phyloP scores from a whole-genome alignment of 495 filamentous ascomycete species.

The Umbilicaria muhlenbergii region DNA sequence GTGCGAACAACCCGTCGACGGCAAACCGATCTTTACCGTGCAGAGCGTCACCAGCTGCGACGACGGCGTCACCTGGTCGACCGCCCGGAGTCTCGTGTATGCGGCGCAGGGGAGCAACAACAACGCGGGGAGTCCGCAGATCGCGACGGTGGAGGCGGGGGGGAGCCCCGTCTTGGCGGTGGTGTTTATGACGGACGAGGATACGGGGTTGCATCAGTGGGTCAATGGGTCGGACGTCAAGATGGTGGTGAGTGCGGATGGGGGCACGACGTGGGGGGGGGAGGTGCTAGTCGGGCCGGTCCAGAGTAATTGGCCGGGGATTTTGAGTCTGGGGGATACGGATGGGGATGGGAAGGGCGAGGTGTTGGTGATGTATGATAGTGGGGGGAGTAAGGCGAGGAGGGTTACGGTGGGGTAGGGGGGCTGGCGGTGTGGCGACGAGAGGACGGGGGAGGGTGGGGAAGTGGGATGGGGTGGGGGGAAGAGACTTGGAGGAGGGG shows the following conservation, averaged over 20 bases:
- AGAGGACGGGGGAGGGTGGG: no score
- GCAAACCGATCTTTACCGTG: slow-evolving; percentile 24
- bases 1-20: slow-evolving; percentile 13
- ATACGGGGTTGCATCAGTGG: slow-evolving; percentile 7
- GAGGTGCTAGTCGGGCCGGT: slow-evolving; percentile 21
- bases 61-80: slow-evolving; percentile 28
- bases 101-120: slow-evolving; percentile 14
- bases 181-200: slow-evolving; percentile 39
- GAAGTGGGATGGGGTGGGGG: no score
- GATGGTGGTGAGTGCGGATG: slow-evolving; percentile 24
- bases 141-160: slow-evolving; percentile 20
- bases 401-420: not conserved
- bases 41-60: slow-evolving; percentile 28
- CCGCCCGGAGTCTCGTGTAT: slow-evolving; percentile 22
- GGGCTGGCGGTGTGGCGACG: no score
- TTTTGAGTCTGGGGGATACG: slow-evolving; percentile 18
- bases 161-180: slow-evolving; percentile 17
- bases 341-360: slow-evolving; percentile 1
- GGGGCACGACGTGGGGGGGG: slow-evolving; percentile 22
- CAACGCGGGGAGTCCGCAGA: slow-evolving; percentile 34
- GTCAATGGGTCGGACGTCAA: slow-evolving; percentile 8
- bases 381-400: slow-evolving; percentile 17
- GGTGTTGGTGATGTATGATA: slow-evolving; percentile 24
- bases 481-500: no score
- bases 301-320: slow-evolving; percentile 26